Base-by-base conservation (phyloP, 2,329 filamentous ascomycete genomes). In the Emydomyces testavorans region DNA sequence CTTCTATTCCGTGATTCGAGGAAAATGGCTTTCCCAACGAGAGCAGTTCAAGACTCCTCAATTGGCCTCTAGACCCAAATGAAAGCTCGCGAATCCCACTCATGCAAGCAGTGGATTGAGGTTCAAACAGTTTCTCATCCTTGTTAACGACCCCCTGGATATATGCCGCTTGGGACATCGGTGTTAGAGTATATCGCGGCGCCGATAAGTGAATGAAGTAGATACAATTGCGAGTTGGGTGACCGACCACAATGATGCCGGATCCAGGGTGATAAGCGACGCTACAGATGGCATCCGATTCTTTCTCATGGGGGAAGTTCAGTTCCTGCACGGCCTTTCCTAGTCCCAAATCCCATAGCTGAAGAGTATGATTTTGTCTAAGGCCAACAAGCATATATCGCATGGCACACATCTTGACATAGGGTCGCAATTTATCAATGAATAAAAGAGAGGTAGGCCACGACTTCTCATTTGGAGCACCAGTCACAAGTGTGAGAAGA, bases 301-400 rank as follows among this genome's bases (percentile, higher is more conserved):
- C 90, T 62, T 92, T 94, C 69, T 85, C 85, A 62, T 98, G 90
- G 1, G 92, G 92, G 49, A 98, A 80, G 64, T 94, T 92, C 64
- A 98, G 82, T 70, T 98, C 92, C 65, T 98, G 90, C 31, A 98
- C 92, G 24, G 89, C 86, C 69, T 95, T 95, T 56, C 84, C 85
- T 28, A 98, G 80, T 35, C 85, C 88, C 61, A 98, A 80, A 71
- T 98, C 92, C 93, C 92, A 98, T 37, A 98, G 79, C 72, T 98
- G 93, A 53, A 98, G 79, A 48, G 90, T 93, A 70, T 98, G 92
- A 67, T 98, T 98, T 67, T 98, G 92, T 72, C 96, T 95, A 79
- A 96, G 87, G 59, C 92, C 92, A 53, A 98, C 86, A 63, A 98
- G 82, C 71, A 98, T 83, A 71, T 98, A 98, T 52, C 92, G 81